These are phyloP conservation scores for Fusarium chaquense DNA, from an alignment of 2,329 filamentous ascomycete genomes.

Conservation along the genomic window DNA sequence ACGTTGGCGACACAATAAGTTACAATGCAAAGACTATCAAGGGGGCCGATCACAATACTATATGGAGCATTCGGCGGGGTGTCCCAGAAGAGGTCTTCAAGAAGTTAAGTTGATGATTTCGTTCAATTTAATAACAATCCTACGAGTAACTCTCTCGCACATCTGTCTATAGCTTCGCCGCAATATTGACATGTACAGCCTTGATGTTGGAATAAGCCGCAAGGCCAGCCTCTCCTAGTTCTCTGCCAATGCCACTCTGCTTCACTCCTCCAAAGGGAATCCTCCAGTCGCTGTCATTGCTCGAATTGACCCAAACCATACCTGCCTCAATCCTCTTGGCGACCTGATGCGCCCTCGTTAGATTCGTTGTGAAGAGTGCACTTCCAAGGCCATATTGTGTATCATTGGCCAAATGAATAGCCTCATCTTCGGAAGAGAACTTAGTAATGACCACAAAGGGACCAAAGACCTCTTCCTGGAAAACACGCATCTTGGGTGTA, in stretches of 20 bases:
- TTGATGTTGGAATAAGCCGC: constrained; percentile 60
- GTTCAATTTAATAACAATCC: neutral
- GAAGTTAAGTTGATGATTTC: neutral
- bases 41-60: constrained; percentile 9
- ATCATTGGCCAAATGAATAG: constrained; percentile 60
- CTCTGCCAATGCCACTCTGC: constrained; percentile 62
- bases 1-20: neutral
- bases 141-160: neutral
- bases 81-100: constrained; percentile 10
- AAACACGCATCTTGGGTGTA: constrained; percentile 57
- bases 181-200: constrained; percentile 60
- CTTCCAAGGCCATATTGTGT: constrained; percentile 71
- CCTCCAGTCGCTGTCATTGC: constrained; percentile 58
- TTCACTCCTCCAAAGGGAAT: constrained; percentile 62
- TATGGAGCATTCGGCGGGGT: constrained; percentile 17
- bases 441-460: constrained; percentile 58
- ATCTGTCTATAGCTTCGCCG: constrained; percentile 30
- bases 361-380: constrained; percentile 71
- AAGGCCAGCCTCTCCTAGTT: constrained; percentile 60
- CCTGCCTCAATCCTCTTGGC: constrained; percentile 71
- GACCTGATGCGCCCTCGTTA: constrained; percentile 62
- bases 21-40: neutral
- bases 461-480: constrained; percentile 61
- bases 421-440: constrained; percentile 59
- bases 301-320: constrained; percentile 66